phyloP scores from a whole-genome alignment of 768 basidiomycete species.

The Cystofilobasidium capitatum region DNA sequence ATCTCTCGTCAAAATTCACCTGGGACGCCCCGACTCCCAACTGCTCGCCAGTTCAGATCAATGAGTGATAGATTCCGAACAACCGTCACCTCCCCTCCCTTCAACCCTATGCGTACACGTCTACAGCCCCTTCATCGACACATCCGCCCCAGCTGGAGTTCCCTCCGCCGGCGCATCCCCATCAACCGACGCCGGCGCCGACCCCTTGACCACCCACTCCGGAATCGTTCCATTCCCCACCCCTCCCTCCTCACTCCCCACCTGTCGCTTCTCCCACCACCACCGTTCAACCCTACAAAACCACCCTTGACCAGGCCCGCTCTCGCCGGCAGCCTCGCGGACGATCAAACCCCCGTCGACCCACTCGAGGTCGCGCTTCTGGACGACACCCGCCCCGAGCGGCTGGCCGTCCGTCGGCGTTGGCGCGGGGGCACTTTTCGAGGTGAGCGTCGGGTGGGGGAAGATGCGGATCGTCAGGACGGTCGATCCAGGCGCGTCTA shows the following conservation, averaged over 20 bases:
- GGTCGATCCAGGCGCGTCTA: not conserved
- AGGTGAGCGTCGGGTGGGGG: not conserved
- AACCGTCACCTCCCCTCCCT: too few species aligned
- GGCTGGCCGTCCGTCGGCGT: not conserved
- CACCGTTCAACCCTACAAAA: slow-evolving; percentile 15
- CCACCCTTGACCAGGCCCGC: too few species aligned
- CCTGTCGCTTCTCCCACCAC: slow-evolving; percentile 15
- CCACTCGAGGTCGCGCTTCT: slow-evolving; percentile 25
- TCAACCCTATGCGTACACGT: too few species aligned
- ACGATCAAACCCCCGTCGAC: slow-evolving; percentile 24
- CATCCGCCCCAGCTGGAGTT: not conserved
- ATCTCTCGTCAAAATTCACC: too few species aligned
- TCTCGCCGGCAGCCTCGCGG: slow-evolving; percentile 13
- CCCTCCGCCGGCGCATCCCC: not conserved
- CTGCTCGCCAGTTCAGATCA: too few species aligned
- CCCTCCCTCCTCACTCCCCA: not conserved
- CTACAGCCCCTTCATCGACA: not conserved
- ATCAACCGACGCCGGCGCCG: not conserved
- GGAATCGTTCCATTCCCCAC: not conserved
- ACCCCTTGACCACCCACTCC: not conserved
- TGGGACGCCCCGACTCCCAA: too few species aligned
- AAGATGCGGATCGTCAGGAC: slow-evolving; percentile 8
- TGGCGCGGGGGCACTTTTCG: not conserved
- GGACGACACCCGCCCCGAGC: slow-evolving; percentile 9
- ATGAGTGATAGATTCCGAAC: too few species aligned